Evolutionary conservation across 139 green algal genomes (phyloP).

Genomic region (Marvania coccoides): DNA sequence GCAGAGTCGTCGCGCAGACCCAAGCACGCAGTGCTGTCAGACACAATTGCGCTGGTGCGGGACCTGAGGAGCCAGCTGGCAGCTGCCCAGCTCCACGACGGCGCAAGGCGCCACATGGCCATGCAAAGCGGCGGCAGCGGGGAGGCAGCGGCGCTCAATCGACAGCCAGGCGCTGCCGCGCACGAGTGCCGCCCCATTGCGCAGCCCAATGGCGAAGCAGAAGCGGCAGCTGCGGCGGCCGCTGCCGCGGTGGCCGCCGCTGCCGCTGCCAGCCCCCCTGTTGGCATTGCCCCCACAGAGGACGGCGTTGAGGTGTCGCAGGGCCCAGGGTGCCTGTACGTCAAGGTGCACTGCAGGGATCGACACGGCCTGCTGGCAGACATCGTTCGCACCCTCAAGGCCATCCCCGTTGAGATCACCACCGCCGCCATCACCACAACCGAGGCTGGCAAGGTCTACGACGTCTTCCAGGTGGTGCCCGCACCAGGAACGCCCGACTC

Average conservation of each 20-base stretch:
- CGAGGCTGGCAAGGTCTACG: conserved; percentile 37
- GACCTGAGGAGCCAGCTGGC: conserved; percentile 33
- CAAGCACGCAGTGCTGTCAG: conserved; percentile 63
- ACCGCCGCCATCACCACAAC: conserved; percentile 62
- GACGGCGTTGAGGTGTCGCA: conserved; percentile 25
- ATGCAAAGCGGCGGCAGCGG: background rate
- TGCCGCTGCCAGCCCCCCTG: background rate
- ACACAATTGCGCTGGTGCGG: conserved; percentile 59
- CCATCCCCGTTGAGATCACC: conserved; percentile 59
- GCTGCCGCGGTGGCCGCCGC: background rate
- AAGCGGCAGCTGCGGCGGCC: background rate
- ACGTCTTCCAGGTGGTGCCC: conserved; percentile 56
- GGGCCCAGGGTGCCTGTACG: conserved; percentile 8
- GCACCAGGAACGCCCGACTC: background rate
- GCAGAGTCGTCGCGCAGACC: conserved; percentile 21
- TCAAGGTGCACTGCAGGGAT: conserved; percentile 59
- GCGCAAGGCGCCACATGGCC: no score
- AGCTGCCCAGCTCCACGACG: background rate
- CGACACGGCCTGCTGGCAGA: conserved; percentile 55
- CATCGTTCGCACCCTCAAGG: conserved; percentile 45
- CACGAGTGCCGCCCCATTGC: background rate
- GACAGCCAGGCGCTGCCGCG: background rate
- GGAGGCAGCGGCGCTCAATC: background rate
- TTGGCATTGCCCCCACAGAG: background rate
- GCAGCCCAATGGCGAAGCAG: background rate